Evolutionary conservation across 116 monocot genomes (phyloP), one percentile per base, ranked within the genome.

Genomic region (Zostera marina): DNA sequence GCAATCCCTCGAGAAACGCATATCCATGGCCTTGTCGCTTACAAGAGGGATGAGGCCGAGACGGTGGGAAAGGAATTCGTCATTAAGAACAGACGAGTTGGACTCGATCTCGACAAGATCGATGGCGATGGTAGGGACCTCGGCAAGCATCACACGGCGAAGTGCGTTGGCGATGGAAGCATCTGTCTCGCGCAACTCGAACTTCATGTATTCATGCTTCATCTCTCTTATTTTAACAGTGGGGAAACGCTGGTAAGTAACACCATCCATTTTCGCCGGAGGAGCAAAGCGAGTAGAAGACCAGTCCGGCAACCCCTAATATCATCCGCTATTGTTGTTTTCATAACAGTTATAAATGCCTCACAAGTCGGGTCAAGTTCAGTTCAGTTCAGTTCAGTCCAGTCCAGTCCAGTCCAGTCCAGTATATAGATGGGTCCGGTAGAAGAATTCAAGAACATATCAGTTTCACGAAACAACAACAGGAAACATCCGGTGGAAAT

Each of bases 1-100:
- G 63, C 90, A 98, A 69, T 98, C 96, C 40, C 96, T 74, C 22
- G 96, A 85, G 80, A 98, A 86, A 25, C 96, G 85, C 96, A 98
- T 98, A 20, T 22, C 38, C 96, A 98, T 98, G 73, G 96, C 86
- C 61, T 69, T 66, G 14, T 75, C 69, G 47, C 64, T 66, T 64
- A 42, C 73, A 69, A 94, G 84, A 7, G 98, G 98, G 63, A 98
- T 83, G 54, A 98, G 78, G 10, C 98, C 98, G 21, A 98, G 83
- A 42, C 98, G 73, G 67, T 90, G 98, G 20, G 98, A 82, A 63
- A 98, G 80, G 78, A 98, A 98, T 77, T 98, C 90, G 70, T 98
- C 98, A 71, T 98, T 98, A 58, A 98, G 83, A 6, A 90, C 90
- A 12, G 86, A 68, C 13, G 90, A 98, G 76, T 98, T 98, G 48